A percentile compares a stretch with the other conserved stretches of the same genome.
phyloP scores from a whole-genome alignment of 345 rosid genomes.

The Citrus sp. region DNA sequence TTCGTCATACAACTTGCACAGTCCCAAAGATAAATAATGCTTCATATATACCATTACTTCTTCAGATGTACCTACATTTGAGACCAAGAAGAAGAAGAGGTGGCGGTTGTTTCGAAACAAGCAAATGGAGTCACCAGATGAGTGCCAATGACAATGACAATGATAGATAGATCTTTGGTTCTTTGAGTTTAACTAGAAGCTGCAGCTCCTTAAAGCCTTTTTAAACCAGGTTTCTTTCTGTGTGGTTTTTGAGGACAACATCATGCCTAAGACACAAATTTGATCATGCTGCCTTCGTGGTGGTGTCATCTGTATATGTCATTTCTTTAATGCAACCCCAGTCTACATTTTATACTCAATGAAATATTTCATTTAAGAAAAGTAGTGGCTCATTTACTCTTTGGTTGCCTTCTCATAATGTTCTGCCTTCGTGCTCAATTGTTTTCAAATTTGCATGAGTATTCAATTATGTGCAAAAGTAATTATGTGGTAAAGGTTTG shows the following conservation, averaged over 20 bases:
- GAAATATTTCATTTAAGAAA: background rate
- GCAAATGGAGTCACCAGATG: constrained; percentile 26
- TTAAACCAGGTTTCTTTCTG: background rate
- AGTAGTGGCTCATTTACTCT: background rate
- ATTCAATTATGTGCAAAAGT: background rate
- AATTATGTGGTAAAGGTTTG: background rate
- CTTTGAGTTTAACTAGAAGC: background rate
- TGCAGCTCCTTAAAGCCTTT: background rate
- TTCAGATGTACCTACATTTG: constrained; percentile 43
- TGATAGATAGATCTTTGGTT: background rate
- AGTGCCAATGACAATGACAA: constrained; percentile 19
- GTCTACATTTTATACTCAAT: constrained; percentile 1
- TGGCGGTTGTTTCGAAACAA: constrained; percentile 38
- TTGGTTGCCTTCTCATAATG: background rate
- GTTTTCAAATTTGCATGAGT: background rate
- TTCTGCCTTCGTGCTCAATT: background rate
- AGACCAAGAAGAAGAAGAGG: constrained; percentile 47
- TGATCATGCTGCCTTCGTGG: background rate
- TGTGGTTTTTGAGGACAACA: background rate
- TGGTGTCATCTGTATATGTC: constrained; percentile 16
- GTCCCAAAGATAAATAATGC: background rate
- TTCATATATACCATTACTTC: background rate
- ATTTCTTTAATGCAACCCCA: constrained; percentile 1
- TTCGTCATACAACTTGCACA: background rate
- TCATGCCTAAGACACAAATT: background rate